Percentiles rank a stretch among this genome's conserved stretches.
Conservation (phyloP, 345 rosid species). For the Odontarrhena argentea region DNA sequence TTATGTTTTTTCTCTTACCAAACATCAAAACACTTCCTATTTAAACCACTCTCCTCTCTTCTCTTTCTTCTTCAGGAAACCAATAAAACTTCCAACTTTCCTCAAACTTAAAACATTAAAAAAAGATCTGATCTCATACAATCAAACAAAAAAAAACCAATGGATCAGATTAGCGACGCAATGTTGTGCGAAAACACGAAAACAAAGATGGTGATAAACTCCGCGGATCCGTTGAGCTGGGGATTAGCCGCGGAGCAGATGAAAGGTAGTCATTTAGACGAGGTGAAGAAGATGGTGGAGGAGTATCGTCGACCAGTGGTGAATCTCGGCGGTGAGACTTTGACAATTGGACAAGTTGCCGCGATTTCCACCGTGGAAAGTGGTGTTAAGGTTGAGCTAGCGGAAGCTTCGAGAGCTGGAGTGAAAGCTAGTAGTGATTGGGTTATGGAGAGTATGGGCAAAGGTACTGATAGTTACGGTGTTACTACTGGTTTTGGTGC, state of each 20-base stretch:
- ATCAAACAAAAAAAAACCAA: neutral
- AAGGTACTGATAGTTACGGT: constrained; percentile 72
- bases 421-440: constrained; percentile 82
- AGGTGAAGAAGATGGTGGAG: constrained; percentile 71
- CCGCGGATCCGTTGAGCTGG: constrained; percentile 75
- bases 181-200: constrained; percentile 31
- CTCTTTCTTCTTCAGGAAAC: constrained; percentile 34
- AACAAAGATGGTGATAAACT: neutral
- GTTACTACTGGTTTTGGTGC: constrained; percentile 84
- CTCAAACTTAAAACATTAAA: constrained; percentile 18
- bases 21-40: constrained; percentile 21
- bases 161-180: constrained; percentile 34
- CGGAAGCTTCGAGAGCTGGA: constrained; percentile 53
- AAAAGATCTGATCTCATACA: constrained; percentile 20
- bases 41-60: constrained; percentile 37
- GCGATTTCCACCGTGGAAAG: constrained; percentile 49
- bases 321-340: constrained; percentile 63
- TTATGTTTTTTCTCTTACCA: neutral
- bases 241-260: constrained; percentile 68
- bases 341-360: constrained; percentile 79
- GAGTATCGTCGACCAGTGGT: constrained; percentile 64
- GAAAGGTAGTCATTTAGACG: constrained; percentile 82
- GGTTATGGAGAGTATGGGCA: constrained; percentile 76
- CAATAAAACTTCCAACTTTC: neutral
- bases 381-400: constrained; percentile 49